Conservation (phyloP, 2,329 filamentous ascomycete genomes). For the Claviceps fusiformis region DNA sequence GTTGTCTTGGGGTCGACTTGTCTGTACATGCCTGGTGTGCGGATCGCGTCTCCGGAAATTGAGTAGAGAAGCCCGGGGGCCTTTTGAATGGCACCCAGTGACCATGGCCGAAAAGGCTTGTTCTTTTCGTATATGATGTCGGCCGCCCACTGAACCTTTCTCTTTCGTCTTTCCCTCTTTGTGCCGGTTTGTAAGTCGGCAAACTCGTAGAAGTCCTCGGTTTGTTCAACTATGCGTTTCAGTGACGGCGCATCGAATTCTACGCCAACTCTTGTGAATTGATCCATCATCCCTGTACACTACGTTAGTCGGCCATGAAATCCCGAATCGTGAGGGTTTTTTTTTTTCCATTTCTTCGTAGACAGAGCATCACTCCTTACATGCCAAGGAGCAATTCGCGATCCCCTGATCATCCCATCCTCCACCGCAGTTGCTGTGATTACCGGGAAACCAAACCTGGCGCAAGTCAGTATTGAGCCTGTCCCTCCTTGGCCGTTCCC, state of each 20-base stretch:
- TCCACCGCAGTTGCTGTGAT: slow-evolving; percentile 57
- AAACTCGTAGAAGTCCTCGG: slow-evolving; percentile 18
- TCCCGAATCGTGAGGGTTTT: too few relatives aligned
- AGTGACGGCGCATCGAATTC: slow-evolving; percentile 32
- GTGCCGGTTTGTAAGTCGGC: slow-evolving; percentile 3
- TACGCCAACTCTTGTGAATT: slow-evolving; percentile 35
- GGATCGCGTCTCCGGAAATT: slow-evolving; percentile 27
- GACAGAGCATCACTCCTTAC: slow-evolving; percentile 14
- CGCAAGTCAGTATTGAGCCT: slow-evolving; percentile 29
- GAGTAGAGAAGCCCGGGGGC: slow-evolving; percentile 27
- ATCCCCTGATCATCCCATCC: slow-evolving; percentile 44
- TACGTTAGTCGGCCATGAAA: neutral
- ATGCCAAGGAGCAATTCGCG: slow-evolving; percentile 24
- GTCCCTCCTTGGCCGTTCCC: slow-evolving; percentile 30
- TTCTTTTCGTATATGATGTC: slow-evolving; percentile 33
- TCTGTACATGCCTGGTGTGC: slow-evolving; percentile 35
- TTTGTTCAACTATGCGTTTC: slow-evolving; percentile 25
- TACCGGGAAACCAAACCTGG: slow-evolving; percentile 55
- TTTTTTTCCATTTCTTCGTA: too few relatives aligned
- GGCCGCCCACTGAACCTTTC: slow-evolving; percentile 27
- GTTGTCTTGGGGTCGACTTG: slow-evolving; percentile 28
- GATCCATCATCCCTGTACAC: slow-evolving; percentile 40
- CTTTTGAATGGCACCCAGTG: slow-evolving; percentile 29
- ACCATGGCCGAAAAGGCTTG: slow-evolving; percentile 34
- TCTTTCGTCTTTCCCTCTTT: slow-evolving; percentile 4